phyloP scores from a whole-genome alignment of 371 early-diverging fungal species.

The Mortierella sp. region DNA sequence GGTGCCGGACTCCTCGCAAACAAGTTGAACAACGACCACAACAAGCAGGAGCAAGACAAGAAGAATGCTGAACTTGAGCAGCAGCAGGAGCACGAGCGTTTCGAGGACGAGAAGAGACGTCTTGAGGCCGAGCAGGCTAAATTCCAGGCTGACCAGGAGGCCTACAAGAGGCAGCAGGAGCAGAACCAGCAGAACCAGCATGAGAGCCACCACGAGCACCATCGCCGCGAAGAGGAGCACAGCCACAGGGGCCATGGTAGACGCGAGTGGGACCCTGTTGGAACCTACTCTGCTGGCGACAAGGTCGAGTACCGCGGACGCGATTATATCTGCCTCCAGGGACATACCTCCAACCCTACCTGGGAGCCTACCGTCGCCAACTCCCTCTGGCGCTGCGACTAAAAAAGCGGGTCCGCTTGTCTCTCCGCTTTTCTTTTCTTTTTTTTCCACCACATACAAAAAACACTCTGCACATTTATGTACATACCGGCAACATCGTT shows the following conservation, averaged over 20 bases:
- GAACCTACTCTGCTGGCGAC: conserved; percentile 70
- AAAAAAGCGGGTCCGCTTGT: conserved; percentile 16
- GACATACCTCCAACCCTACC: conserved; percentile 69
- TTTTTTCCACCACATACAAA: too few relatives aligned
- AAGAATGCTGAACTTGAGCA: conserved; percentile 51
- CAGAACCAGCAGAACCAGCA: conserved; percentile 17
- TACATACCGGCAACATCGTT: too few relatives aligned
- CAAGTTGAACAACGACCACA: conserved; percentile 62
- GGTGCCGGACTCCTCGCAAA: conserved; percentile 69
- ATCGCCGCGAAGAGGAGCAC: conserved; percentile 27
- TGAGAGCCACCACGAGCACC: conserved; percentile 15
- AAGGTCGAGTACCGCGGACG: conserved; percentile 68
- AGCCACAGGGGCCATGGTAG: conserved; percentile 26
- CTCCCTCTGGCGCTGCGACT: conserved; percentile 69
- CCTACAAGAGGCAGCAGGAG: conserved; percentile 37
- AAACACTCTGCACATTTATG: too few relatives aligned
- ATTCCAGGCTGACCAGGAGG: conserved; percentile 41
- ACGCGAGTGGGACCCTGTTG: conserved; percentile 67
- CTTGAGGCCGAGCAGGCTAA: conserved; percentile 48
- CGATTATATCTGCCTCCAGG: conserved; percentile 66
- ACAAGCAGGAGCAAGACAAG: conserved; percentile 55
- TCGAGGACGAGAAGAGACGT: conserved; percentile 48
- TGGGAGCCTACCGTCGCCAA: conserved; percentile 68
- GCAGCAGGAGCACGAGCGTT: conserved; percentile 51
- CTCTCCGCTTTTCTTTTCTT: too few relatives aligned